A percentile compares a stretch with the other conserved stretches of the same genome.
Conservation (phyloP, 371 early-diverging fungal species). For the Mortierella sp. region DNA sequence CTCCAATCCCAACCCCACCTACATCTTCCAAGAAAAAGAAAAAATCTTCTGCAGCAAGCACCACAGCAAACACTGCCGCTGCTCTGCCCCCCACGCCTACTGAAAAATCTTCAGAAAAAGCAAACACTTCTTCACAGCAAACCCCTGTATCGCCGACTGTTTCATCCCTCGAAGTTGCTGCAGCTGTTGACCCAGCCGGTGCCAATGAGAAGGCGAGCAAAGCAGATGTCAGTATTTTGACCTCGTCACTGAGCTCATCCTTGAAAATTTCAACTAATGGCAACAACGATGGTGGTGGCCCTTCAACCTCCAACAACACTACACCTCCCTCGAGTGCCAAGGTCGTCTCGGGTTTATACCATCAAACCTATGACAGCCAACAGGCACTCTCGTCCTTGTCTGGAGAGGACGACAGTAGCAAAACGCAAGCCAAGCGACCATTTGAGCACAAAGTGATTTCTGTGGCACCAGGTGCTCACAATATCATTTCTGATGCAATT, state of each 20-base stretch:
- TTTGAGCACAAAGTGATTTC: constrained; percentile 47
- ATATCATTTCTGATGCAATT: constrained; percentile 29
- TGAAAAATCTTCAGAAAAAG: not conserved
- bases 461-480: constrained; percentile 45
- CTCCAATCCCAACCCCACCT: constrained; percentile 2
- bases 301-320: not conserved
- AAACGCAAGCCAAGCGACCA: not conserved
- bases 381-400: constrained; percentile 13
- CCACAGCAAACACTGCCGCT: not conserved
- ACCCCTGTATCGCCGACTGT: constrained; percentile 9
- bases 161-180: constrained; percentile 16
- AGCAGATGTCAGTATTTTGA: not conserved
- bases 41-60: constrained; percentile 1
- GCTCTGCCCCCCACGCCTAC: constrained; percentile 17
- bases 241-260: not conserved
- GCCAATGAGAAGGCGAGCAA: not conserved
- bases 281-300: not conserved
- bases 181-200: not conserved
- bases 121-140: not conserved
- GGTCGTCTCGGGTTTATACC: constrained; percentile 16
- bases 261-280: not conserved
- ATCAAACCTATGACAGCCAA: constrained; percentile 16
- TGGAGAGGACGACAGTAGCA: not conserved
- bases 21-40: not conserved
- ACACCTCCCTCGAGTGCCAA: constrained; percentile 29